Evolutionary conservation across 768 basidiomycete genomes (phyloP), one percentile per base, ranked within the genome.

Genomic region (Amanita jacksonii): DNA sequence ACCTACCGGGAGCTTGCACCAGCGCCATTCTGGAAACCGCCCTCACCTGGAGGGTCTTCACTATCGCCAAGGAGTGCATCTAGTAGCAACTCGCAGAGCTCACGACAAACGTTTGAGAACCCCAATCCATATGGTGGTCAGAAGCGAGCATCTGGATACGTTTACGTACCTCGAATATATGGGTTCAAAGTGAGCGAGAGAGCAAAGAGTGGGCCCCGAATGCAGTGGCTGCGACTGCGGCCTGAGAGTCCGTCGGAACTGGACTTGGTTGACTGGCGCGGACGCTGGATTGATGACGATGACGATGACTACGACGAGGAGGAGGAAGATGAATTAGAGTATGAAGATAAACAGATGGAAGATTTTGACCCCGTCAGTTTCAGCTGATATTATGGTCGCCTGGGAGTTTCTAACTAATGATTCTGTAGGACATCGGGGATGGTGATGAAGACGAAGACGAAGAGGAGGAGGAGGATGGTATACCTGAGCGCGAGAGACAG

Each of bases 151-250:
- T 76, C 79, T 22, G 89, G 88, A 4, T 79, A 81, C 58, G 77
- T 97, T 10, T 98, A 99, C 57, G 73, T 80, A 12, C 88, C 93
- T 4, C 76, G 85, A 61, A 94, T 99, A 57, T 98, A 98, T 54
- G 96, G 96, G 0, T 99, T 99, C 74, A 88, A 85, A 64, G 94
- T 99, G 20, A 92, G 85, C 57, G 96, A 99, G 61, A 72, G 88
- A 41, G 91, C 96, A 8, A 86, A 90, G 61, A 87, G 79, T 54
- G 96, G 96, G 4, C 96, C 96, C 10, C 73, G 96, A 47, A 98
- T 99, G 93, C 82, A 84, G 56, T 99, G 96, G 96, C 62, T 98
- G 61, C 73, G 96, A 43, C 61, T 91, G 61, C 70, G 94, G 47
- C 94, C 94, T 24, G 80, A 85, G 59, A 79, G 70, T 46, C 73